These are phyloP conservation scores for Trichophyton simii DNA, from an alignment of 2,329 filamentous ascomycete species.

Conservation along the genomic window DNA sequence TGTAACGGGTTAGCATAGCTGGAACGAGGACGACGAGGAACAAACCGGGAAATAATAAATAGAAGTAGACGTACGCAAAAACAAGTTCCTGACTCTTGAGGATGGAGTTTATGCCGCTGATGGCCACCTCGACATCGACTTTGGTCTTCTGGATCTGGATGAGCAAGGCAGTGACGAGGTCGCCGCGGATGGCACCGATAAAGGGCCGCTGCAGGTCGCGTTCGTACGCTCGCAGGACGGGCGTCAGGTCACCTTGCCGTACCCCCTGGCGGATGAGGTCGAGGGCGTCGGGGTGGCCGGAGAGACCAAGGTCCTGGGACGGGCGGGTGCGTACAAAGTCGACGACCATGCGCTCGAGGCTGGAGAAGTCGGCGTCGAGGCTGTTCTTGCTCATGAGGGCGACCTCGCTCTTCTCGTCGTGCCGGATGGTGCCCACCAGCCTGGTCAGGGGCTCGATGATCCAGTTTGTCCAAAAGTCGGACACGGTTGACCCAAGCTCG, in stretches of 20 bases:
- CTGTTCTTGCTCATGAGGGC: slow-evolving; percentile 94
- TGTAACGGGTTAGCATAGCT: slow-evolving; percentile 5
- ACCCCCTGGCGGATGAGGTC: slow-evolving; percentile 65
- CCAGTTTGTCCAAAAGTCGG: slow-evolving; percentile 96
- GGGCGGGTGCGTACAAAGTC: slow-evolving; percentile 80
- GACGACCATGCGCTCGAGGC: slow-evolving; percentile 92
- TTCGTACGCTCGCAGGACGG: slow-evolving; percentile 83
- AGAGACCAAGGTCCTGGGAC: slow-evolving; percentile 34
- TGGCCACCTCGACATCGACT: slow-evolving; percentile 90
- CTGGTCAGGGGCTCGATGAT: slow-evolving; percentile 73
- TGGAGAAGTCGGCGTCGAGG: slow-evolving; percentile 77
- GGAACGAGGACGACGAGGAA: not conserved
- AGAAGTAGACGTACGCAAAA: slow-evolving; percentile 47
- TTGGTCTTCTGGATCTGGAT: slow-evolving; percentile 99
- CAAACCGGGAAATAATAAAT: not conserved
- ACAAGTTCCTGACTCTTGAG: slow-evolving; percentile 94
- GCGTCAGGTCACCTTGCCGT: slow-evolving; percentile 81
- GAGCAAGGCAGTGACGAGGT: slow-evolving; percentile 76
- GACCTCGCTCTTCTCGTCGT: slow-evolving; percentile 84
- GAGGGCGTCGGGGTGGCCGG: slow-evolving; percentile 57
- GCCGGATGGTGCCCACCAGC: slow-evolving; percentile 80
- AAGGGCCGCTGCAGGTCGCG: slow-evolving; percentile 74
- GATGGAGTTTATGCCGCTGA: slow-evolving; percentile 87
- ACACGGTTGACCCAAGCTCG: slow-evolving; percentile 62
- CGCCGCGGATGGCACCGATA: slow-evolving; percentile 67